Evolutionary conservation across 768 basidiomycete species (phyloP).

Genomic region (Tricholoma furcatifolium): DNA sequence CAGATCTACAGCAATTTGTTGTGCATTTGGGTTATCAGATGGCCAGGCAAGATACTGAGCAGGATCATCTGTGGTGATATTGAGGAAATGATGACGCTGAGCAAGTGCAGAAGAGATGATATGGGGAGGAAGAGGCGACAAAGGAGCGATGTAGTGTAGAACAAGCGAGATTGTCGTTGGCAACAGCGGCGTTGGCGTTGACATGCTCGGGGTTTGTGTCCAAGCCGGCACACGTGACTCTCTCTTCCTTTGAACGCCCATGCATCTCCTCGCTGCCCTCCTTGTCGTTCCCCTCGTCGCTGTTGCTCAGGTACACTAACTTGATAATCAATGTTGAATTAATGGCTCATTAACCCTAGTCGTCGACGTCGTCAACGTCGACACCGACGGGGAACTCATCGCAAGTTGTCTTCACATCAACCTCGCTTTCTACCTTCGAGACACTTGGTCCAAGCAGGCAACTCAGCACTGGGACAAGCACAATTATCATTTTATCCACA

Average conservation of each 20-base stretch:
- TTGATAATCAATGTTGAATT: too few species aligned
- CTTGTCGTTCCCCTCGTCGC: constrained; percentile 39
- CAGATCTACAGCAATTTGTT: constrained; percentile 34
- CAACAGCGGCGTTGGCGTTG: constrained; percentile 5
- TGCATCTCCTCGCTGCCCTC: constrained; percentile 28
- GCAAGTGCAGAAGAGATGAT: constrained; percentile 58
- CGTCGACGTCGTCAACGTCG: constrained; percentile 1
- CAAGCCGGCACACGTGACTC: constrained; percentile 10
- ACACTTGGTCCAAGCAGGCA: constrained; percentile 40
- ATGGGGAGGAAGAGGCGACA: constrained; percentile 57
- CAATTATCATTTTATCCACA: constrained; percentile 48
- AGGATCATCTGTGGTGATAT: constrained; percentile 47
- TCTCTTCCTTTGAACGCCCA: constrained; percentile 12
- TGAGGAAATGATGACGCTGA: constrained; percentile 67
- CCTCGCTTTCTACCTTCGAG: constrained; percentile 35
- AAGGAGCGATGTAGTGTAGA: constrained; percentile 58
- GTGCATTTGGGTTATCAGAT: constrained; percentile 27
- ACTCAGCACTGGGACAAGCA: constrained; percentile 36
- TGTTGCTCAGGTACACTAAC: constrained; percentile 39
- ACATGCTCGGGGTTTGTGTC: background rate
- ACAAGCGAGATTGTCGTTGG: constrained; percentile 41
- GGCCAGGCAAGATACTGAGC: constrained; percentile 71
- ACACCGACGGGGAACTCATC: constrained; percentile 13
- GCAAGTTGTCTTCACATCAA: constrained; percentile 38
- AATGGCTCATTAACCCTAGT: too few species aligned